Evolutionary conservation across 305 asterid genomes (phyloP).

Genomic region (Andrographis paniculata): DNA sequence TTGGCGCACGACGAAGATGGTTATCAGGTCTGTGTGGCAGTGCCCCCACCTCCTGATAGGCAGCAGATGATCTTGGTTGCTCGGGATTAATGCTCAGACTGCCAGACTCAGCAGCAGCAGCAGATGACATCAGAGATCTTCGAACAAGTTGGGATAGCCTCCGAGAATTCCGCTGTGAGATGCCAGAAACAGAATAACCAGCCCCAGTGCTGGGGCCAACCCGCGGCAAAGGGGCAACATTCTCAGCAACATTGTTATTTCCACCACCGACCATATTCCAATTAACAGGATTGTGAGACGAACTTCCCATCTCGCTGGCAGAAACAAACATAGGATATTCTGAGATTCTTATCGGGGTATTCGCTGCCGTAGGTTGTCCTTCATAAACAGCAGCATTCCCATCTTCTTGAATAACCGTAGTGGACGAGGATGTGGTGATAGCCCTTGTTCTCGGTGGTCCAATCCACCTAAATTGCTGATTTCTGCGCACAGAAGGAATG

Average conservation of each 20-base stretch:
- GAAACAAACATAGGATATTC: slow-evolving; percentile 74
- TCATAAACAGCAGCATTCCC: slow-evolving; percentile 27
- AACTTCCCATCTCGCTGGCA: slow-evolving; percentile 36
- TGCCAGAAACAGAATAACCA: slow-evolving; percentile 32
- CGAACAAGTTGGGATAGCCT: slow-evolving; percentile 63
- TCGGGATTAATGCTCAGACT: slow-evolving; percentile 32
- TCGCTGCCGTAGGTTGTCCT: slow-evolving; percentile 26
- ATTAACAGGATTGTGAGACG: slow-evolving; percentile 38
- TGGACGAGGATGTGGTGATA: slow-evolving; percentile 29
- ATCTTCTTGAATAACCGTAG: slow-evolving; percentile 29
- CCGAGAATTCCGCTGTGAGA: slow-evolving; percentile 49
- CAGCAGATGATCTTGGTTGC: slow-evolving; percentile 32
- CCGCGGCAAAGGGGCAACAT: slow-evolving; percentile 39
- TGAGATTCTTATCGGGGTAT: slow-evolving; percentile 50
- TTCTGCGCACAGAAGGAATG: slow-evolving; percentile 32
- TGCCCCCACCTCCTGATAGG: slow-evolving; percentile 39
- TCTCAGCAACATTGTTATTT: slow-evolving; percentile 30
- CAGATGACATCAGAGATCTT: slow-evolving; percentile 38
- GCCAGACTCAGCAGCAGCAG: slow-evolving; percentile 36
- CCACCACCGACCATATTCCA: slow-evolving; percentile 47
- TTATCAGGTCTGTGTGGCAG: slow-evolving; percentile 37
- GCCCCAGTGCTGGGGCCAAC: slow-evolving; percentile 35
- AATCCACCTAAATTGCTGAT: slow-evolving; percentile 39
- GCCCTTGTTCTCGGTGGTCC: slow-evolving; percentile 48
- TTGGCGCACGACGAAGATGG: slow-evolving; percentile 32